Evolutionary conservation across 2,329 filamentous ascomycete genomes (phyloP), one percentile per base, ranked within the genome.

Genomic region (Colletotrichum sp.): DNA sequence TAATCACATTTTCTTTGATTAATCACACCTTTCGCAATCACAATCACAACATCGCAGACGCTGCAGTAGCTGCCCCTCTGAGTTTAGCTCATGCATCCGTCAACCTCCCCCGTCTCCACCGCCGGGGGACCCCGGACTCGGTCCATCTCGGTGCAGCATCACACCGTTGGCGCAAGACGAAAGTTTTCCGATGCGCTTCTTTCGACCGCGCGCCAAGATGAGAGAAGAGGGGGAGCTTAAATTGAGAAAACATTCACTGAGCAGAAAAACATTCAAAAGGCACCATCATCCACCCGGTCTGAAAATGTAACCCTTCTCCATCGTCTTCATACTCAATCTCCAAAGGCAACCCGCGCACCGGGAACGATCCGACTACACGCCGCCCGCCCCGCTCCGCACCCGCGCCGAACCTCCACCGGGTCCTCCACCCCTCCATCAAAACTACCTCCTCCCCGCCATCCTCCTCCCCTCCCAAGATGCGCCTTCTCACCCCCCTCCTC

Each of bases 111-210:
- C 36, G 36, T 26, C 57, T 44, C 71, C 72, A 66, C 34, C 34
- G 21, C 67, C 32, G 72, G 21, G 44, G 49, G 68, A 65, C 39
- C 60, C 68, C 67, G 68, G 72, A 71, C 72, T 71, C 72, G 72
- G 72, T 67, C 60, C 60, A 66, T 71, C 72, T 75, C 72, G 72
- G 72, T 71, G 68, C 49, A 73, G 71, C 71, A 71, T 71, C 67
- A 39, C 34, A 49, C 52, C 72, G 32, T 68, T 39, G 30, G 28
- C 12, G 36, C 24, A 21, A 21, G 13, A 34, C 26, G 59, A 39
- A 39, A 71, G 36, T 59, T 71, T 60, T 66, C 67, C 28, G 21
- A 49, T 16, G 72, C 60, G 68, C 60, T 71, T 71, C 26, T 70
- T 64, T 12, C n/a, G 60, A 16, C 18, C 6, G 60, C 49, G 66